A percentile compares a stretch with the other conserved stretches of the same genome.
phyloP scores from a whole-genome alignment of 352 stramenopile species.

The Globisporangium canariense region DNA sequence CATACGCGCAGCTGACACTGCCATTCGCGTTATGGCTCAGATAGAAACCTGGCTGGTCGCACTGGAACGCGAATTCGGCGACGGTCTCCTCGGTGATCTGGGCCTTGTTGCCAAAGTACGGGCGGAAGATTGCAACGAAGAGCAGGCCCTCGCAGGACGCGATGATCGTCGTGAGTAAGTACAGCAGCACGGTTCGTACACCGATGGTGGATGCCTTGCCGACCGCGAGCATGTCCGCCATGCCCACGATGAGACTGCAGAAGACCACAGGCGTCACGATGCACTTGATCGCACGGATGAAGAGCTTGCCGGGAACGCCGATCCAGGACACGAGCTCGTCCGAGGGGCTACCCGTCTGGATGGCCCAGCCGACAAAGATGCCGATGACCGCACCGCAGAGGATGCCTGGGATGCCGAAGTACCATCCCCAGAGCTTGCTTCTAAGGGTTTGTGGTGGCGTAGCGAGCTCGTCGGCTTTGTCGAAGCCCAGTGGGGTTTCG shows the following conservation, averaged over 20 bases:
- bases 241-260: conserved; percentile 34
- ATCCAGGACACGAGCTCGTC: conserved; percentile 31
- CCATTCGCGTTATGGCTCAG: conserved; percentile 14
- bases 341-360: conserved; percentile 14
- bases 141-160: conserved; percentile 10
- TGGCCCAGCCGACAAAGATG: conserved; percentile 21
- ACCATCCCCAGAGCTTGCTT: not conserved
- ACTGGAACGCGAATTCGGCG: conserved; percentile 4
- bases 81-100: not conserved
- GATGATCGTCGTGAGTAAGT: conserved; percentile 21
- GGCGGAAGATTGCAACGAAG: conserved; percentile 30
- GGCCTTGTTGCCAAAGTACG: conserved; percentile 22
- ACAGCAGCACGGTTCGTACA: conserved; percentile 24
- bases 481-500: too few relatives aligned
- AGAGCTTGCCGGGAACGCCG: conserved; percentile 35
- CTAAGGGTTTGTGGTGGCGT: too few relatives aligned
- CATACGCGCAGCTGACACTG: conserved; percentile 14
- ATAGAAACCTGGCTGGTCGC: conserved; percentile 14
- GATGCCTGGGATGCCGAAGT: conserved; percentile 17
- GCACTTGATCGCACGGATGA: conserved; percentile 47
- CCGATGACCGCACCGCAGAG: too few relatives aligned
- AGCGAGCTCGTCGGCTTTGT: too few relatives aligned
- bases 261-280: conserved; percentile 44
- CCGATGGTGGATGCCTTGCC: conserved; percentile 31
- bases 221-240: conserved; percentile 34